Evolutionary conservation across 768 basidiomycete genomes (phyloP), one percentile per base, ranked within the genome.

Genomic region (Lyophyllum shimeji): DNA sequence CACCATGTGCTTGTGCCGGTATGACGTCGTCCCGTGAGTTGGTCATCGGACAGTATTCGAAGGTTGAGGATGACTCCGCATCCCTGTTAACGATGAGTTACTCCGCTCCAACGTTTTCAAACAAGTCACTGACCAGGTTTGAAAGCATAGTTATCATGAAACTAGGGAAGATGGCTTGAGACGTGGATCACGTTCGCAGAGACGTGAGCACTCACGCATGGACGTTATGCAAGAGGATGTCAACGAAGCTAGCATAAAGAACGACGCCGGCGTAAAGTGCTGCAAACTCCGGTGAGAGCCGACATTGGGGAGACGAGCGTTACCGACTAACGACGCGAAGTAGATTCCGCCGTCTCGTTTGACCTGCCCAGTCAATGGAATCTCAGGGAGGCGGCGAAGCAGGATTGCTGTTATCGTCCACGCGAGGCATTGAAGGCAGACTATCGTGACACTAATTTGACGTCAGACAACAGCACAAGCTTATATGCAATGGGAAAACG

Each of bases 171-270:
- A 13, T 13, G 15, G n/a, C 39, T 9, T 40, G 3, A 40, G 39
- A 40, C n/a, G 4, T 15, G 39, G 39, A 9, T 18, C 17, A 40
- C 3, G 2, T 13, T 11, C 15, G 34, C 4, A 13, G 4, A 37
- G 12, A 13, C 34, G 15, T n/a, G 12, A 40, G n/a, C 4, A 55
- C 58, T 18, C 21, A 59, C 58, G 48, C 39, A 50, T 51, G 51
- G 33, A 47, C 46, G 29, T 49, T 59, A 20, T 59, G 58, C 12
- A 43, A 51, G 9, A 55, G 43, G 4, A 49, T 49, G 25, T 55
- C 46, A 7, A 55, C 58, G 34, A 27, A 40, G n/a, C 37, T 48
- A 2, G 34, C 37, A 37, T 61, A 61, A 20, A 52, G 53, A 6
- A 56, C 56, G 39, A 49, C 29, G 13, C 42, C 11, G 37, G 18